phyloP scores from a whole-genome alignment of 768 basidiomycete species.

The Lanmaoa pseudosensibilis region DNA sequence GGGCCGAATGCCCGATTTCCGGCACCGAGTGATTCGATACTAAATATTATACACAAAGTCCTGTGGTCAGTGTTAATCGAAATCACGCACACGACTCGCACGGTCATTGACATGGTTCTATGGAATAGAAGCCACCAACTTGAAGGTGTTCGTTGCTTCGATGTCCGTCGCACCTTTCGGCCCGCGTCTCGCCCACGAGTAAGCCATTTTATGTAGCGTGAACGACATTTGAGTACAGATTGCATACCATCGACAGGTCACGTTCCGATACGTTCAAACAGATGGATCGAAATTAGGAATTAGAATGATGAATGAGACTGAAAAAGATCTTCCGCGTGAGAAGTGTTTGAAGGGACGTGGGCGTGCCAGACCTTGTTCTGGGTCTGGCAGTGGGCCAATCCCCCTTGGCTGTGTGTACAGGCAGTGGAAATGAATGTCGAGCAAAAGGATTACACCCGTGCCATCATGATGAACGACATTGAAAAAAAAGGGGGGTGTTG shows the following conservation, averaged over 20 bases:
- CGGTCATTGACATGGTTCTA: background rate
- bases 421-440: background rate
- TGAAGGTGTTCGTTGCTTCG: background rate
- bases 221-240: background rate
- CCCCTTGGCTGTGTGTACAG: constrained; percentile 5
- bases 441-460: background rate
- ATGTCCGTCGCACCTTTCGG: background rate
- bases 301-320: background rate
- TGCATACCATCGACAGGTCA: background rate
- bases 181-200: background rate
- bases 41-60: background rate
- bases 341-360: background rate
- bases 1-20: background rate
- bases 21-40: too few relatives aligned
- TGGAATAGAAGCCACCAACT: background rate
- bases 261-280: background rate
- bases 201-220: background rate
- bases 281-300: background rate
- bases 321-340: background rate
- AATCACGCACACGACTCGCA: background rate
- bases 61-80: background rate
- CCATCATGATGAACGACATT: background rate
- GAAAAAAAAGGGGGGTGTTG: background rate
- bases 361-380: background rate
- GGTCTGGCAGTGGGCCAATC: constrained; percentile 2